phyloP scores from a whole-genome alignment of 164 flowering plant genomes.

The Tetrastigma voinierianum region DNA sequence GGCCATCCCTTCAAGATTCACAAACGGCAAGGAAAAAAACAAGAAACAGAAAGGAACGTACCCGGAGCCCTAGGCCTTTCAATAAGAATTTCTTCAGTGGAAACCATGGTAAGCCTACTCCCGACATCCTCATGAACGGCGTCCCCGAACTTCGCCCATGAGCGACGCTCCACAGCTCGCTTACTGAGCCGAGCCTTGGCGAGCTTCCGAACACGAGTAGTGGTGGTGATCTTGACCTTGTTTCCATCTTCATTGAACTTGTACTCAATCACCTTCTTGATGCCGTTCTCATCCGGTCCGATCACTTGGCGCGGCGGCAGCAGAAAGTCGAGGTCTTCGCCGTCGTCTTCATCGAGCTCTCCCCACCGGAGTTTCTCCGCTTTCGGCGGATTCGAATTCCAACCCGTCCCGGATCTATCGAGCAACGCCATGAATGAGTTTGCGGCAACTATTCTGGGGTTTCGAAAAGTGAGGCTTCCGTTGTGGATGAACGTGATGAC shows the following conservation, averaged over 20 bases:
- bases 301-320: slow-evolving; percentile 66
- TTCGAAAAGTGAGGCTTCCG: no score
- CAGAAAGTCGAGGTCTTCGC: slow-evolving; percentile 67
- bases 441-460: not conserved
- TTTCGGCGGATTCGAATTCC: slow-evolving; percentile 1
- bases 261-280: slow-evolving; percentile 73
- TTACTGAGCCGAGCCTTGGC: slow-evolving; percentile 77
- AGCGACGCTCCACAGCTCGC: slow-evolving; percentile 72
- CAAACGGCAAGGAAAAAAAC: no score
- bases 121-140: slow-evolving; percentile 72
- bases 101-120: slow-evolving; percentile 70
- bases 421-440: not conserved
- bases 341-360: slow-evolving; percentile 76
- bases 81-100: slow-evolving; percentile 82
- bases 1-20: no score
- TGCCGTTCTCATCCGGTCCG: slow-evolving; percentile 82
- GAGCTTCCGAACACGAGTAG: slow-evolving; percentile 63
- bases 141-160: slow-evolving; percentile 90
- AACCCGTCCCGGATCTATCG: slow-evolving; percentile 6
- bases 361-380: slow-evolving; percentile 53
- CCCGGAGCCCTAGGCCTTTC: slow-evolving; percentile 86
- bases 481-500: no score
- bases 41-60: slow-evolving; percentile 20
- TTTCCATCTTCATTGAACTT: slow-evolving; percentile 72
- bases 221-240: slow-evolving; percentile 78